Evolutionary conservation across 768 basidiomycete species (phyloP), one percentile per base, ranked within the genome.

Genomic region (Auricularia heimuer): DNA sequence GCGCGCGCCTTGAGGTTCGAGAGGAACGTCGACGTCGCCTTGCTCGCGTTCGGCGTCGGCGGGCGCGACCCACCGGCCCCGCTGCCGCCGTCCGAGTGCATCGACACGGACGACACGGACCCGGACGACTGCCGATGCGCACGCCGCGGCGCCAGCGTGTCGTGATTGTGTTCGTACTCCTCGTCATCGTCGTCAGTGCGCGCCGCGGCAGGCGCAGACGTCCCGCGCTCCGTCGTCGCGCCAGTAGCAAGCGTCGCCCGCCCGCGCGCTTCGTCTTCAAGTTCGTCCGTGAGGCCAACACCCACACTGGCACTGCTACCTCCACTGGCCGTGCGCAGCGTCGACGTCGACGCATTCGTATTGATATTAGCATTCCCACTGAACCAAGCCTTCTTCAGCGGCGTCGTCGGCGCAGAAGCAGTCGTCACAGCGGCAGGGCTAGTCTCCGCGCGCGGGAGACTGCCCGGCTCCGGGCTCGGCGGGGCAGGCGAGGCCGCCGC

Each of bases 1-100:
- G 87, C 84, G 54, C 87, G 88, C 4, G 90, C 85, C 72, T 89
- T 90, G 63, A 92, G 80, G 29, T 88, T 86, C 18, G 89, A 84
- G 60, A 96, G 82, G 77, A 97, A 89, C 18, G 80, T 73, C 3
- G 82, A 73, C 42, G 75, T 76, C 62, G 71, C 75, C 64, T 66
- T 70, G 69, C 60, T 63, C 68, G 54, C 54, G 69, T 63, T 74
- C 7, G 76, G 73, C 14, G 68, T 73, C 71, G 58, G 68, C 76
- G 63, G 69, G 69, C 69, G 62, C 73, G 69, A 58, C 67, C 64
- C 74, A 77, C 47, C 81, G 78, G 37, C 75, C 62, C 7, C 75
- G 73, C 16, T 69, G 73, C 8, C 77, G 75, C 35, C 77, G 77
- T 45, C 75, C 74, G 83, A 84, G 45, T 80, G 78, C 44, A 74